Evolutionary conservation across 2,329 filamentous ascomycete species (phyloP), one percentile per base, ranked within the genome.

Genomic region (Stachybotrys echinatus): DNA sequence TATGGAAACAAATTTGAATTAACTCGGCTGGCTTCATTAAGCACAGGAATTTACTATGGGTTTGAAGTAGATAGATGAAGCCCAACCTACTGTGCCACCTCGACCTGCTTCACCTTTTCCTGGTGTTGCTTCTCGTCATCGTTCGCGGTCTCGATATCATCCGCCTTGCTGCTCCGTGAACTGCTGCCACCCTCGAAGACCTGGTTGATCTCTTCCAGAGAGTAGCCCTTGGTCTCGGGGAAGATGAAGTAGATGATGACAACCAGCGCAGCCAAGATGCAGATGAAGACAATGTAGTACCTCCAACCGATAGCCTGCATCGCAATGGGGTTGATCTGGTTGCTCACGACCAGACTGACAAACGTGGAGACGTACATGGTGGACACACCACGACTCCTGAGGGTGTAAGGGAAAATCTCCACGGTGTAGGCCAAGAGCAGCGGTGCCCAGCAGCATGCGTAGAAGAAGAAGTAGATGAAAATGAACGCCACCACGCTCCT

Each of bases 401-500:
- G 55, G 1, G 52, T 56, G 34, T 57, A 3, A 7, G 67, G 67
- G 47, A 66, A 64, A 38, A 73, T 69, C 48, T 74, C 70, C 12
- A 63, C 64, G 0, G 65, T 65, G 54, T 74, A 80, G 4, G 68
- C 67, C 47, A 74, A 64, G 12, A 75, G 65, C 4, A 77, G 62
- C 50, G 73, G 72, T 4, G 74, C 74, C 63, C 69, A 77, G 19
- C 72, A 71, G 47, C 76, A 69, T 40, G 71, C 64, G 57, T 78
- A 72, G 52, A 69, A 63, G 45, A 75, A 69, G 51, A 65, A 72
- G 61, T 71, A 77, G 50, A 74, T 63, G 56, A 72, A 80, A 21
- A 80, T 69, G 55, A 70, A 72, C 12, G 70, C 71, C 46, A 80
- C 72, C 17, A 76, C 72, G 2, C 22, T 23, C 12, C 19, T 23